Base-by-base conservation (phyloP, 2,329 filamentous ascomycete species). In the Apiospora rasikravindrae region DNA sequence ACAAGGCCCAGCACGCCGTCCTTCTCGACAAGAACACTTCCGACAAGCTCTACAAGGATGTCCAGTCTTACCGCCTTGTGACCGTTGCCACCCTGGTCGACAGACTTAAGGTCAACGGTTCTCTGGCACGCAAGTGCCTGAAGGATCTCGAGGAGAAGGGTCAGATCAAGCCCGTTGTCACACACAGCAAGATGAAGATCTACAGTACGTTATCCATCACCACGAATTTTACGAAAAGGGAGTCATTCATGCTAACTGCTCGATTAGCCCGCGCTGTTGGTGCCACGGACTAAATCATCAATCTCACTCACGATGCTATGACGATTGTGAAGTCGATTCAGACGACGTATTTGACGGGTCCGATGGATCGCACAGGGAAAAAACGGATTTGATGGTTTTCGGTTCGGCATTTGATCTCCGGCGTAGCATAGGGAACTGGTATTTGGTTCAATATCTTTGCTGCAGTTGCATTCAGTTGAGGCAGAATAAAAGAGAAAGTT, bases 1-100 rank as follows among this genome's bases (percentile, higher is more conserved):
- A 99, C 92, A 99, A 99, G 95, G 96, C 96, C 88, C 93, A 98
- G 87, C 96, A 99, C 92, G 94, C 94, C 87, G 96, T 99, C 87
- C 90, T 98, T 84, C 94, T 99, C 88, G 96, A 99, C 91, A 99
- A 99, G 92, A 84, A 89, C 88, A 98, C 93, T 84, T 93, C 93
- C 80, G 96, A 99, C 88, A 98, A 97, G 91, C 95, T 99, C 86
- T 93, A 98, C 91, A 99, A 99, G 91, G 96, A 99, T 91, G 97
- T 99, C 82, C 96, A 98, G 88, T 98, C 96, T 77, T 99, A 98
- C 93, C 95, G 96, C 84, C 95, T 99, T 86, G 95, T 99, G 88
- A 98, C 96, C 84, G 93, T 98, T 83, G 95, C 96, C 83, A 96
- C 94, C 82, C 95, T 99, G 83, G 96, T 99, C 91, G 96, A 99